A percentile compares a stretch with the other conserved stretches of the same genome.
Evolutionary conservation across 1,139 yeast genomes (phyloP).

Genomic region (Diutina rugosa): DNA sequence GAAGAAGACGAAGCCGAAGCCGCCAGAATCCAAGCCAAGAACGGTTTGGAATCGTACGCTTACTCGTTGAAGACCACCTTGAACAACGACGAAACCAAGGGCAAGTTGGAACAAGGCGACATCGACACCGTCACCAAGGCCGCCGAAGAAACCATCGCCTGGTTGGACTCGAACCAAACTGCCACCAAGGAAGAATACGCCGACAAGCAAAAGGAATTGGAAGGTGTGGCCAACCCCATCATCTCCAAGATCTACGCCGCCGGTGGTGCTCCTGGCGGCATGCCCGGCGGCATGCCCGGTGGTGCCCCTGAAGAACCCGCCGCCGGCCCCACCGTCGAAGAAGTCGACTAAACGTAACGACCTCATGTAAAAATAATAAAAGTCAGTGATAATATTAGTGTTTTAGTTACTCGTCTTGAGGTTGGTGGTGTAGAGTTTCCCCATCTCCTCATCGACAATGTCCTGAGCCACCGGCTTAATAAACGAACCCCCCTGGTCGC

Average conservation of each 20-base stretch:
- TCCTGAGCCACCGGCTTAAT: background rate
- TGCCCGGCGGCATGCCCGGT: constrained; percentile 43
- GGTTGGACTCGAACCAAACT: constrained; percentile 83
- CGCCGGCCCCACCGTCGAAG: constrained; percentile 13
- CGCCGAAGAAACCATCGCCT: constrained; percentile 72
- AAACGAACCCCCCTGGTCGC: background rate
- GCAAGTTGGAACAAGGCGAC: constrained; percentile 74
- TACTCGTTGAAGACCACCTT: constrained; percentile 80
- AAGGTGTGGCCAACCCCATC: constrained; percentile 88
- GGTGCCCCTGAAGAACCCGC: constrained; percentile 48
- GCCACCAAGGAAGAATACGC: constrained; percentile 80
- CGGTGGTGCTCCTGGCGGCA: constrained; percentile 26
- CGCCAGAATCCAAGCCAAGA: constrained; percentile 39
- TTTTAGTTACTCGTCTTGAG: background rate
- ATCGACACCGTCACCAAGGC: constrained; percentile 69
- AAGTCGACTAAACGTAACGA: constrained; percentile 1
- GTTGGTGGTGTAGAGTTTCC: background rate
- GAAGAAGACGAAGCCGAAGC: constrained; percentile 3
- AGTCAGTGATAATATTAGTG: too few relatives aligned
- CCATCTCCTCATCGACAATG: background rate
- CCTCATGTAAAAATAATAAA: background rate
- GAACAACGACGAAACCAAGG: constrained; percentile 68
- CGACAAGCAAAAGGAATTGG: constrained; percentile 89
- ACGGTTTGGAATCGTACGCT: constrained; percentile 73
- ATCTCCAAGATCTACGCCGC: constrained; percentile 84